These are phyloP conservation scores for Flaveria robusta DNA, from an alignment of 129 eudicot species.

Conservation along the genomic window DNA sequence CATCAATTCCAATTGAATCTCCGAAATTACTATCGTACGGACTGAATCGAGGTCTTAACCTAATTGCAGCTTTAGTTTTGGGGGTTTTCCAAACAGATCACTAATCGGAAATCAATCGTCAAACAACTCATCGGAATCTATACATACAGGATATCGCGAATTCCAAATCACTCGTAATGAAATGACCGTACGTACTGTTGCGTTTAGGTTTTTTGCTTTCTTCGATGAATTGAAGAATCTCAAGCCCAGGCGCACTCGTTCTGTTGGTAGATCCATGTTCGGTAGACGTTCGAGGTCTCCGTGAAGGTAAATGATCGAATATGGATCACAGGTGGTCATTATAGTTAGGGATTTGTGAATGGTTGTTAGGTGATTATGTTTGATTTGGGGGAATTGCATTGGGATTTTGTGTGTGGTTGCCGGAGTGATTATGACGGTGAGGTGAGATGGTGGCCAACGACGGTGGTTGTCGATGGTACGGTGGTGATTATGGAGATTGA, in stretches of 20 bases:
- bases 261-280: conserved; percentile 61
- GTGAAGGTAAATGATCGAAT: conserved; percentile 40
- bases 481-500: conserved; percentile 1
- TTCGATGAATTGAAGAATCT: conserved; percentile 25
- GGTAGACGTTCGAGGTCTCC: conserved; percentile 66
- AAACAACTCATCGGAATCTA: conserved; percentile 45
- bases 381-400: too few relatives aligned
- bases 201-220: conserved; percentile 1
- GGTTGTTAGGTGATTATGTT: too few relatives aligned
- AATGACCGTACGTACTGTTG: conserved; percentile 40
- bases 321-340: conserved; percentile 7
- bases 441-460: conserved; percentile 18
- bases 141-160: conserved; percentile 45
- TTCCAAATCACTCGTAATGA: conserved; percentile 72
- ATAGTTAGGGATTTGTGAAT: not conserved
- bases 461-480: conserved; percentile 13
- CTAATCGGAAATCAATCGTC: conserved; percentile 65
- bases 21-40: conserved; percentile 25
- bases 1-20: conserved; percentile 3
- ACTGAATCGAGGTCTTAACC: conserved; percentile 37
- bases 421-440: conserved; percentile 11
- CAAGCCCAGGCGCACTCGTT: conserved; percentile 50
- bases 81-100: conserved; percentile 51
- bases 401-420: too few relatives aligned
- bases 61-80: conserved; percentile 55